Percentiles rank a stretch among this genome's conserved stretches.
Conservation (phyloP, 352 stramenopile genomes). For the Phytopythium vexans region DNA sequence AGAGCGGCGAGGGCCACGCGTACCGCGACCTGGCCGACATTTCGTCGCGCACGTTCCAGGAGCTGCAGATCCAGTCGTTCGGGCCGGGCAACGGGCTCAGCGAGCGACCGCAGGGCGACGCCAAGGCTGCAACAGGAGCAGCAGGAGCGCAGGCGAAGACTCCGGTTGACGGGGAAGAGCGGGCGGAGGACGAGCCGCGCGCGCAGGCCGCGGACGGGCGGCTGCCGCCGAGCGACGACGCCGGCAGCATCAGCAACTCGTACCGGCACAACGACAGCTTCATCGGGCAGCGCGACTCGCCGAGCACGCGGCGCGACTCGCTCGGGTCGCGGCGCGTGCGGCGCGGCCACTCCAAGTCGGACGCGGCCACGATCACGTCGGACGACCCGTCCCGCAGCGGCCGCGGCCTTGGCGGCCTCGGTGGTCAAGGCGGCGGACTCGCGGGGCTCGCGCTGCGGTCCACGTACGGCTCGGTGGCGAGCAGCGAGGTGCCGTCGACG, state of each 20-base stretch:
- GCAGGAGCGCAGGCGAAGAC: not conserved
- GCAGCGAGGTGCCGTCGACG: slow-evolving; percentile 11
- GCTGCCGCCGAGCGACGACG: slow-evolving; percentile 11
- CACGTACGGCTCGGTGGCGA: slow-evolving; percentile 29
- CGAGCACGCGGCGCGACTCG: slow-evolving; percentile 8
- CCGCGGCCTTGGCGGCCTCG: no score
- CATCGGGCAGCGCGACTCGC: slow-evolving; percentile 18
- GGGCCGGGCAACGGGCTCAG: slow-evolving; percentile 8
- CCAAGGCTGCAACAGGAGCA: not conserved
- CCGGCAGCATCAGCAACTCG: slow-evolving; percentile 12
- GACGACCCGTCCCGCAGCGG: slow-evolving; percentile 2
- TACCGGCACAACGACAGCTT: slow-evolving; percentile 17
- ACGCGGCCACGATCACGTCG: slow-evolving; percentile 9
- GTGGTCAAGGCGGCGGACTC: not conserved
- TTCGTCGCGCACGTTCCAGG: slow-evolving; percentile 59
- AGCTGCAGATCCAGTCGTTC: slow-evolving; percentile 45
- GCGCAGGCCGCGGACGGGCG: not conserved
- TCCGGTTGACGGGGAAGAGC: not conserved
- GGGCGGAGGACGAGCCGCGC: slow-evolving; percentile 5
- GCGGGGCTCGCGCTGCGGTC: slow-evolving; percentile 7
- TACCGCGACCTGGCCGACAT: slow-evolving; percentile 64
- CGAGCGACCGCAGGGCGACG: slow-evolving; percentile 4
- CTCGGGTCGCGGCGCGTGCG: slow-evolving; percentile 7
- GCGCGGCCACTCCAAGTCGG: slow-evolving; percentile 9
- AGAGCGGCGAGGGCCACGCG: slow-evolving; percentile 16